Evolutionary conservation across 768 basidiomycete genomes (phyloP).

Genomic region (Pisolithus tinctorius): DNA sequence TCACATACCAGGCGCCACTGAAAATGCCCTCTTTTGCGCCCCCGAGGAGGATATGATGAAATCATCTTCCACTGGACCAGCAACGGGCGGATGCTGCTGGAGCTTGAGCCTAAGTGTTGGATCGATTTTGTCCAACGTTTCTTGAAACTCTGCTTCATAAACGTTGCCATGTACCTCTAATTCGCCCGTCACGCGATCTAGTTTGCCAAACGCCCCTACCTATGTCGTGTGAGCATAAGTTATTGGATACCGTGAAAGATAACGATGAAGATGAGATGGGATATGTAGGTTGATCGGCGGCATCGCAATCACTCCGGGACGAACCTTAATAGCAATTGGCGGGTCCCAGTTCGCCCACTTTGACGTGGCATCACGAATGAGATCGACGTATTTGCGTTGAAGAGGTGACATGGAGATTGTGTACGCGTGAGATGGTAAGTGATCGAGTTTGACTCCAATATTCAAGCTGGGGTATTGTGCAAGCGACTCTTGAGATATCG

Average conservation of each 20-base stretch:
- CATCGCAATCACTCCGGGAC: not conserved
- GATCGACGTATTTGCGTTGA: too few relatives aligned
- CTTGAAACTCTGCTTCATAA: slow-evolving; percentile 18
- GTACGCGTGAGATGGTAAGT: too few relatives aligned
- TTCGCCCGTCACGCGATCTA: slow-evolving; percentile 25
- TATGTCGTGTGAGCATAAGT: not conserved
- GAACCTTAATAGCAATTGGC: too few relatives aligned
- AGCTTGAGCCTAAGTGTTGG: slow-evolving; percentile 1
- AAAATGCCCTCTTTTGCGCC: slow-evolving; percentile 7
- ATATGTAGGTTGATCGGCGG: not conserved
- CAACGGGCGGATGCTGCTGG: slow-evolving; percentile 10
- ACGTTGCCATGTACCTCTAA: slow-evolving; percentile 27
- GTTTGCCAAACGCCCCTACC: slow-evolving; percentile 30
- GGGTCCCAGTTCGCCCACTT: too few relatives aligned
- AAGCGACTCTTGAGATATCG: too few relatives aligned
- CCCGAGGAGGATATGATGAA: slow-evolving; percentile 21
- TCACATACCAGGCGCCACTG: slow-evolving; percentile 15
- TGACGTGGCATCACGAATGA: too few relatives aligned
- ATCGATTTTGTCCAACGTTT: slow-evolving; percentile 6
- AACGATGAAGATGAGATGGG: slow-evolving; percentile 1
- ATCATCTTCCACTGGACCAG: slow-evolving; percentile 14
- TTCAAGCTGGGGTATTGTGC: too few relatives aligned
- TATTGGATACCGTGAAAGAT: not conserved
- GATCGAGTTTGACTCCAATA: too few relatives aligned
- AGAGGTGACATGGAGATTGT: too few relatives aligned